A percentile compares a stretch with the other conserved stretches of the same genome.
Conservation (phyloP, 768 basidiomycete species). For the Leccinum sublutescens region DNA sequence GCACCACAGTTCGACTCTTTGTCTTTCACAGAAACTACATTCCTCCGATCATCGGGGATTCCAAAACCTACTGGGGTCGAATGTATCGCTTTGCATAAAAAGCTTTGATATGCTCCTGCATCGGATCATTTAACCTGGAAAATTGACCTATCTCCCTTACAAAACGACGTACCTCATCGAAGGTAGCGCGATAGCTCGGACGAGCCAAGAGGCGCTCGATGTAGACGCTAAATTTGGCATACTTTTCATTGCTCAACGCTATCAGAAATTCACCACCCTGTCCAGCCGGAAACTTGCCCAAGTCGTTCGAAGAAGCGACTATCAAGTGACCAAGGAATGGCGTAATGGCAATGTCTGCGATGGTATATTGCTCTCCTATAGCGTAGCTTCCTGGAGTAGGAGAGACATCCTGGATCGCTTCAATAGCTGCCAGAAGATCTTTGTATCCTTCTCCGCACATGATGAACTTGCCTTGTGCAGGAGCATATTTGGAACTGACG, state of each 20-base stretch:
- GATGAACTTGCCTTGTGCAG: slow-evolving; percentile 38
- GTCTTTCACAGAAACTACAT: neutral
- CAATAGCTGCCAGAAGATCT: slow-evolving; percentile 41
- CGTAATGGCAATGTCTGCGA: slow-evolving; percentile 59
- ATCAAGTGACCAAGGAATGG: slow-evolving; percentile 59
- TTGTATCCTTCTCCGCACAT: slow-evolving; percentile 41
- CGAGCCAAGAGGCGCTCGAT: slow-evolving; percentile 45
- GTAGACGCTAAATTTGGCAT: slow-evolving; percentile 51
- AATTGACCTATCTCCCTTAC: too few relatives aligned
- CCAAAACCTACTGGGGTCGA: slow-evolving; percentile 3
- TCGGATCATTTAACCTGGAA: neutral
- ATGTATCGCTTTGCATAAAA: slow-evolving; percentile 1
- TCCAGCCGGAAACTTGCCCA: slow-evolving; percentile 50
- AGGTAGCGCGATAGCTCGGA: slow-evolving; percentile 55
- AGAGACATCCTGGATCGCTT: slow-evolving; percentile 50
- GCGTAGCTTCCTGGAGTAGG: slow-evolving; percentile 41
- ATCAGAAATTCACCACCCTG: slow-evolving; percentile 45
- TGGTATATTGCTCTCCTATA: slow-evolving; percentile 35
- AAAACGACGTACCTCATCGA: slow-evolving; percentile 43
- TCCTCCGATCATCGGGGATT: neutral
- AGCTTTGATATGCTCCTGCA: slow-evolving; percentile 13
- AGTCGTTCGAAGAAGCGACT: slow-evolving; percentile 44
- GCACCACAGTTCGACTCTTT: neutral
- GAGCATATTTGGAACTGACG: slow-evolving; percentile 44
- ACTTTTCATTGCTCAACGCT: slow-evolving; percentile 41